phyloP scores from a whole-genome alignment of 257 asterid genomes.

The Solanum okadae region DNA sequence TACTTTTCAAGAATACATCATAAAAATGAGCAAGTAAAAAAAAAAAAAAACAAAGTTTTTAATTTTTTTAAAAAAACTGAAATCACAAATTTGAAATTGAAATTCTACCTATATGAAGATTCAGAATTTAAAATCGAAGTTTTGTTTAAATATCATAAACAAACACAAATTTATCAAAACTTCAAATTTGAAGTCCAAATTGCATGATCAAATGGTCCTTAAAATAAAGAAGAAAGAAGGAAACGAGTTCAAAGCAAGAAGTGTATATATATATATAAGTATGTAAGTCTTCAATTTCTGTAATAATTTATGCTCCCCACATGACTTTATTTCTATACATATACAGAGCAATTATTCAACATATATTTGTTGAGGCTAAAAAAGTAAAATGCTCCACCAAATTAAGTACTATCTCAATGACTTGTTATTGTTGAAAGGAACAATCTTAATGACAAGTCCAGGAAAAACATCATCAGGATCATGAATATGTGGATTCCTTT shows the following conservation, averaged over 20 bases:
- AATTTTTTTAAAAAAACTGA: too few species aligned
- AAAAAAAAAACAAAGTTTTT: too few species aligned
- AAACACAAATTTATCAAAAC: background rate
- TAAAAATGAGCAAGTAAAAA: background rate
- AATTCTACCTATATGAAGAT: background rate
- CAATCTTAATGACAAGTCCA: constrained; percentile 55
- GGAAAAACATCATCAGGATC: constrained; percentile 77
- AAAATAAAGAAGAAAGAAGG: background rate
- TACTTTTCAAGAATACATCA: background rate
- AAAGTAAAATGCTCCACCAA: background rate
- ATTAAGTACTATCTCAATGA: background rate
- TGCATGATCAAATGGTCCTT: background rate
- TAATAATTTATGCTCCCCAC: background rate
- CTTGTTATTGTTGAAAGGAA: background rate
- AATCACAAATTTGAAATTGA: background rate
- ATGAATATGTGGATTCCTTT: constrained; percentile 69
- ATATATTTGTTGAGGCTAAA: background rate
- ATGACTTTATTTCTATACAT: background rate
- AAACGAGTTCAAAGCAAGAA: background rate
- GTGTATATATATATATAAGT: too few species aligned
- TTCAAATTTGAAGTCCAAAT: background rate
- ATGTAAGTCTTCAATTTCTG: background rate
- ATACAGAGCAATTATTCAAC: background rate
- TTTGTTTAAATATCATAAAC: background rate
- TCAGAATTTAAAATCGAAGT: background rate